Evolutionary conservation across 2,329 filamentous ascomycete species (phyloP), one percentile per base, ranked within the genome.

Genomic region (Celoporthe dispersa): DNA sequence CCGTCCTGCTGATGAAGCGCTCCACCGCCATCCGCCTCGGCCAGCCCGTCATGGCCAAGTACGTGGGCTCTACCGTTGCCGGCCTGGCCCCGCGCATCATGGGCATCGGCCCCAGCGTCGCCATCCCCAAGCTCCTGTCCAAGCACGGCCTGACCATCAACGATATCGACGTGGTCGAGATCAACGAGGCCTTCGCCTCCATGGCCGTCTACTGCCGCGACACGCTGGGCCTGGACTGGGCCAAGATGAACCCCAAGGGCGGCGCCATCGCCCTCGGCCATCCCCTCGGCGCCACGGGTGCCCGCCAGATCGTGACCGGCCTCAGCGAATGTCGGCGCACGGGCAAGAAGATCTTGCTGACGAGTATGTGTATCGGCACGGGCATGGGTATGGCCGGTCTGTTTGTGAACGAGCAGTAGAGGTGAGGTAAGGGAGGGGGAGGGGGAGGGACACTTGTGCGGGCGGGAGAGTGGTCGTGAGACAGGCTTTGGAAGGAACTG

Each of bases 111-210:
- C 93, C 93, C 48, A 90, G 90, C 59, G 81, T 91, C 48, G 90
- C 88, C 70, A 91, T 92, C 73, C 90, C 90, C 73, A 99, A 99
- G 88, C 89, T 99, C 39, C 88, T 99, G 61, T 82, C 82, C 78
- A 91, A 96, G 83, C 90, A 91, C 86, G 90, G 91, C 81, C 82
- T 99, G 72, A 88, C 86, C 33, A 84, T 97, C 67, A 88, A 91
- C 70, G 96, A 98, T 76, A 88, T 96, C 72, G 96, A 99, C 78
- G 87, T 98, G 48, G 86, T 95, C 75, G 96, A 98, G 87, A 83
- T 99, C 78, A 99, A 99, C 84, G 96, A 99, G 87, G 96, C 96
- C 1, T 99, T 99, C 77, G 95, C 94, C 31, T 96, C 92, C 66
- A 98, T 98, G 96, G 94, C 94, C 1, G 94, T 98, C 39, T 98